These are phyloP conservation scores for Azolla pinnata DNA, from an alignment of 75 land plant species.

Conservation along the genomic window DNA sequence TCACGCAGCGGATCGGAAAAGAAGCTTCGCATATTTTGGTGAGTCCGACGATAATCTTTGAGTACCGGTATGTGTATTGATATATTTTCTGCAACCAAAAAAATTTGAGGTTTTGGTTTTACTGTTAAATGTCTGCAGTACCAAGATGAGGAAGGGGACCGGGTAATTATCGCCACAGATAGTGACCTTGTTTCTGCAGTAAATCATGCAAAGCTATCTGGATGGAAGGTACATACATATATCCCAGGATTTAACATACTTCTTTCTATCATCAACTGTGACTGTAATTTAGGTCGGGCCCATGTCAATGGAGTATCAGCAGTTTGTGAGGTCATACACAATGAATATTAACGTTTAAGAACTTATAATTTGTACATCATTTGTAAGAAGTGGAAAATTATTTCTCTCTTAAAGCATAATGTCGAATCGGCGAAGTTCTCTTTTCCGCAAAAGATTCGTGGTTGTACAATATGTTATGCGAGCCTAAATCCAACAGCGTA, in stretches of 20 bases:
- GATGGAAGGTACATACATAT: constrained; percentile 95
- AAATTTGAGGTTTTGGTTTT: neutral
- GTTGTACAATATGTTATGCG: no score
- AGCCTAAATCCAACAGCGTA: no score
- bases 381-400: no score
- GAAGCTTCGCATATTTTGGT: constrained; percentile 78
- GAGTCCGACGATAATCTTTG: constrained; percentile 1
- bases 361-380: no score
- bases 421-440: no score
- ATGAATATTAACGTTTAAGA: no score
- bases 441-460: no score
- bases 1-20: constrained; percentile 63
- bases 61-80: neutral
- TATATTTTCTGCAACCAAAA: neutral
- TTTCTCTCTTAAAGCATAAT: no score
- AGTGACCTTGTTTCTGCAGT: constrained; percentile 76
- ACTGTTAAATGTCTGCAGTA: constrained; percentile 37
- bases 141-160: constrained; percentile 89
- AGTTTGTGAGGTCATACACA: no score
- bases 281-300: neutral
- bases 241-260: neutral
- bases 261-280: neutral
- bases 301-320: neutral
- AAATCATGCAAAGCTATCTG: constrained; percentile 63
- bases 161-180: constrained; percentile 75